Conservation (phyloP, 176 grass and related monocot genomes). For the Rhipidocladum racemiflorum region DNA sequence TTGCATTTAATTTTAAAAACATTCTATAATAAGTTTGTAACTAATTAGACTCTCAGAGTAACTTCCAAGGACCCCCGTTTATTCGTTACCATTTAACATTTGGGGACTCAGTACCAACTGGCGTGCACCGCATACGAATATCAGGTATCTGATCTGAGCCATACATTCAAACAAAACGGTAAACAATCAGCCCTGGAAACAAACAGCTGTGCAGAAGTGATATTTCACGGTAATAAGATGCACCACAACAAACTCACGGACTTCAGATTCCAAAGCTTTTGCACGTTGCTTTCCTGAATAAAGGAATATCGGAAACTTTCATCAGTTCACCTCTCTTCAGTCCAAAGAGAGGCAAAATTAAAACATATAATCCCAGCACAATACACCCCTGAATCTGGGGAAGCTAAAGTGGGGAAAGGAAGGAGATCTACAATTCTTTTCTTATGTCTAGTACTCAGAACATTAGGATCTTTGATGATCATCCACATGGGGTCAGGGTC, state of each 20-base stretch:
- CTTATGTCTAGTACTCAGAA: slow-evolving; percentile 54
- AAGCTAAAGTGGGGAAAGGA: slow-evolving; percentile 16
- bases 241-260: background rate
- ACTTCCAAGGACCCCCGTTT: background rate
- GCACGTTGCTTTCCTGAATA: slow-evolving; percentile 22
- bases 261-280: background rate
- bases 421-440: slow-evolving; percentile 39
- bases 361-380: slow-evolving; percentile 33
- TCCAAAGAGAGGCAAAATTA: slow-evolving; percentile 32
- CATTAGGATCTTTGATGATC: slow-evolving; percentile 37
- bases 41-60: too few relatives aligned
- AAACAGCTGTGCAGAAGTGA: background rate
- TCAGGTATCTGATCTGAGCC: background rate
- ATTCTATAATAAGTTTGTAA: too few relatives aligned
- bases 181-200: background rate
- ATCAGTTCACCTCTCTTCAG: slow-evolving; percentile 14
- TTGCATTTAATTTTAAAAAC: too few relatives aligned
- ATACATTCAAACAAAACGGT: background rate
- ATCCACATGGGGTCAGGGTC: slow-evolving; percentile 40
- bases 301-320: slow-evolving; percentile 38
- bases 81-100: background rate
- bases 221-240: background rate
- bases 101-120: background rate
- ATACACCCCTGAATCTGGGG: slow-evolving; percentile 45
- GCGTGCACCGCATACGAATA: background rate